Evolutionary conservation across 345 rosid species (phyloP).

Genomic region (Erucastrum elatum): DNA sequence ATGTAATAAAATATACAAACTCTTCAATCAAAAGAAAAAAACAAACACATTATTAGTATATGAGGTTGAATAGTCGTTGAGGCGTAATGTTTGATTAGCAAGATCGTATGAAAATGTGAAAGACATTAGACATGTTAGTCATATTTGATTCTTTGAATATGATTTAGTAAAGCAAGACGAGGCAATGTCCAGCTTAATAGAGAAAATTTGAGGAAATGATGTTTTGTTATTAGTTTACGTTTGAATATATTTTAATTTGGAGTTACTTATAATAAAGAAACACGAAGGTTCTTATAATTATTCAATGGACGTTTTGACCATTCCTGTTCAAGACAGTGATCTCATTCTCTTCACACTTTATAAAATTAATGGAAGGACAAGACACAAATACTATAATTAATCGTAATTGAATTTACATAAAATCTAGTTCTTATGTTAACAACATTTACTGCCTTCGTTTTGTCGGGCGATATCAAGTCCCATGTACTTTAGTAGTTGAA

Average conservation of each 20-base stretch:
- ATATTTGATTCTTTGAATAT: not conserved
- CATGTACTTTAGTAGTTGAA: not conserved
- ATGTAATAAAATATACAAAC: no score
- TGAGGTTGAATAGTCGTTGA: no score
- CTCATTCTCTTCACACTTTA: not conserved
- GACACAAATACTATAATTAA: not conserved
- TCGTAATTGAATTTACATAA: not conserved
- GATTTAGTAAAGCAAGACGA: not conserved
- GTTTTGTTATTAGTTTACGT: not conserved
- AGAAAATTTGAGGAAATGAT: not conserved
- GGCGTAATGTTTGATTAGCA: no score
- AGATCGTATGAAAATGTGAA: no score
- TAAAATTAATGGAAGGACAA: not conserved
- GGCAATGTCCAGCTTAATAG: not conserved
- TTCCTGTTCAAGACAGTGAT: not conserved
- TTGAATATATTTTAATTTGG: not conserved
- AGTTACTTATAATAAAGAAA: not conserved
- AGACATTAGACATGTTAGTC: no score
- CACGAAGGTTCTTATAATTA: not conserved
- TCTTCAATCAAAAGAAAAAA: no score
- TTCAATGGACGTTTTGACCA: not conserved
- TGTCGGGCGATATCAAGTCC: not conserved
- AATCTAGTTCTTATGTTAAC: not conserved
- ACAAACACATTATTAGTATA: no score
- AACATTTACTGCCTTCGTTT: not conserved